These are phyloP conservation scores for Plantago major DNA, from an alignment of 257 asterid genomes.

Conservation along the genomic window DNA sequence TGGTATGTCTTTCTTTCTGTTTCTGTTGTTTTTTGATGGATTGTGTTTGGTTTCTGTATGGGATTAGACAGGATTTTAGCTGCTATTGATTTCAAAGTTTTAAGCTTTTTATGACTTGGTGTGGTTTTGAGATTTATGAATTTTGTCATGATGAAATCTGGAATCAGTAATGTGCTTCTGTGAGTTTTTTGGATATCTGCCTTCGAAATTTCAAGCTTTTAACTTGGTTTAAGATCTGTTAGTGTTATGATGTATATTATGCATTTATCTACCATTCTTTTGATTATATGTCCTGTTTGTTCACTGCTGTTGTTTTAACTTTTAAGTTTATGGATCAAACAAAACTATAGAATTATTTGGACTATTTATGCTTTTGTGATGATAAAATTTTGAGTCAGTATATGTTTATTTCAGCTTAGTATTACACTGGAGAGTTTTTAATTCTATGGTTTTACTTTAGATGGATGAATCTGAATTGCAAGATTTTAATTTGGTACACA, in stretches of 20 bases:
- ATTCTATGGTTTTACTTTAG: not conserved
- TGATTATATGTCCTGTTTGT: too few species aligned
- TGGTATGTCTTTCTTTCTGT: conserved; percentile 37
- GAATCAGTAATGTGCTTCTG: not conserved
- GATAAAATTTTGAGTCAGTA: too few species aligned
- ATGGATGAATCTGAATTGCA: not conserved
- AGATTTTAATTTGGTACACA: not conserved
- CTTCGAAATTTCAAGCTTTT: too few species aligned
- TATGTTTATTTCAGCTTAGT: too few species aligned
- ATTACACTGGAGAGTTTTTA: not conserved
- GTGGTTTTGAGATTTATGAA: not conserved
- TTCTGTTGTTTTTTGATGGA: not conserved
- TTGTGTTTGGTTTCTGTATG: not conserved
- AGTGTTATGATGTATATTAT: too few species aligned
- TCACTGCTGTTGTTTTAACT: too few species aligned
- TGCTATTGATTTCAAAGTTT: not conserved
- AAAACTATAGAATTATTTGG: too few species aligned
- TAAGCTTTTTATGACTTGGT: not conserved
- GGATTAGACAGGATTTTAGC: not conserved
- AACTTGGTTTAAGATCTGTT: too few species aligned
- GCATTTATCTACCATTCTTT: too few species aligned
- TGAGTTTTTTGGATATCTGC: not conserved
- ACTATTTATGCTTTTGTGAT: too few species aligned
- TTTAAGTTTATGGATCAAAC: too few species aligned
- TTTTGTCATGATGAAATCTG: not conserved